These are phyloP conservation scores for Cladosporium halotolerans DNA, from an alignment of 2,329 filamentous ascomycete genomes.

Conservation along the genomic window DNA sequence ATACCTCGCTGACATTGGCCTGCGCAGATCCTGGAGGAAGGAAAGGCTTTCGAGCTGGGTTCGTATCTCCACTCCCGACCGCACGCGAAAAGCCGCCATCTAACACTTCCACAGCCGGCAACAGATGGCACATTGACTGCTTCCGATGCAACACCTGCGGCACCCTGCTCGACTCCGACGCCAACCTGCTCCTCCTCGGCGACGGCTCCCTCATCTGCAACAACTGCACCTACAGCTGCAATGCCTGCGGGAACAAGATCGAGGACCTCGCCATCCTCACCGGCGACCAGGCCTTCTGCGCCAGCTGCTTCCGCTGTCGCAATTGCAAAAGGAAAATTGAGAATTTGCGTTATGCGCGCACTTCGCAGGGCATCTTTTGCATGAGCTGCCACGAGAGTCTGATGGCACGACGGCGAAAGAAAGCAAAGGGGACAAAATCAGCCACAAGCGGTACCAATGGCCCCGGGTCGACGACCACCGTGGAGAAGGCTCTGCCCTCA, in stretches of 20 bases:
- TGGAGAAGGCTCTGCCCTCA: conserved; percentile 89
- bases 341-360: conserved; percentile 93
- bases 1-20: conserved; percentile 10
- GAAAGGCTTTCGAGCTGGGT: conserved; percentile 97
- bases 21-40: conserved; percentile 86
- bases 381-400: conserved; percentile 98
- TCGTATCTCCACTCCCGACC: conserved; percentile 30
- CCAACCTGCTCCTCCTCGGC: conserved; percentile 91
- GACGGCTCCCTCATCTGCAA: conserved; percentile 98
- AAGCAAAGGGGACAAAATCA: conserved; percentile 52
- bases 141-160: conserved; percentile 95
- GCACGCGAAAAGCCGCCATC: conserved; percentile 18
- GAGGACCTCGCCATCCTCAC: conserved; percentile 96
- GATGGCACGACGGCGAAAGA: conserved; percentile 87
- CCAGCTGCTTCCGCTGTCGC: conserved; percentile 91
- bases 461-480: conserved; percentile 25
- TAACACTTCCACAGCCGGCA: conserved; percentile 61
- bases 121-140: conserved; percentile 98
- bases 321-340: conserved; percentile 99
- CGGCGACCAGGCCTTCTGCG: conserved; percentile 95
- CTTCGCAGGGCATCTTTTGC: conserved; percentile 97
- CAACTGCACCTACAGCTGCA: conserved; percentile 99
- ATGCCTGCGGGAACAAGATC: conserved; percentile 93
- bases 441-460: conserved; percentile 30
- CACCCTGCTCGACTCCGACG: conserved; percentile 94